A percentile compares a stretch with the other conserved stretches of the same genome.
Conservation (phyloP, 371 early-diverging fungal species). For the Mucor velutinosus region DNA sequence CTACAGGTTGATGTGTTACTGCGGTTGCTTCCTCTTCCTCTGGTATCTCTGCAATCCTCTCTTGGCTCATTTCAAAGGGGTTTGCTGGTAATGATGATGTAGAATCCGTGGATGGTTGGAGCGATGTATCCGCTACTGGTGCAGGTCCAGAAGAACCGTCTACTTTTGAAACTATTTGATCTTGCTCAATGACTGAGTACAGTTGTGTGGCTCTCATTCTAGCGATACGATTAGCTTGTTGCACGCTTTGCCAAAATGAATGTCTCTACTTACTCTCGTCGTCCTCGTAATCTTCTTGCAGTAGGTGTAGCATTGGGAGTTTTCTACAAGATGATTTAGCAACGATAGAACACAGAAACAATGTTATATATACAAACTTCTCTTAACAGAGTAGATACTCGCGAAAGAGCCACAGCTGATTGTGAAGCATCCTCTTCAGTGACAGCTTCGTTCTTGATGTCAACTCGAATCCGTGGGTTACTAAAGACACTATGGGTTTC, state of each 20-base stretch:
- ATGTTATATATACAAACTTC: slow-evolving; percentile 7
- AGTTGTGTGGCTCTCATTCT: slow-evolving; percentile 39
- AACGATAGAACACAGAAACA: neutral
- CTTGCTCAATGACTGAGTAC: slow-evolving; percentile 23
- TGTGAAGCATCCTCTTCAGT: slow-evolving; percentile 35
- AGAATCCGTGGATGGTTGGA: neutral
- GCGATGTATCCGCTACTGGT: neutral
- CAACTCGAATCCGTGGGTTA: slow-evolving; percentile 19
- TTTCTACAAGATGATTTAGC: slow-evolving; percentile 1
- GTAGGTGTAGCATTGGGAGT: neutral
- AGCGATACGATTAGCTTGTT: neutral
- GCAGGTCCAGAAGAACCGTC: neutral
- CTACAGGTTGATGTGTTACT: neutral
- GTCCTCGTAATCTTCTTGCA: slow-evolving; percentile 18
- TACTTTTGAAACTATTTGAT: slow-evolving; percentile 8
- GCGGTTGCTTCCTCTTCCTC: neutral
- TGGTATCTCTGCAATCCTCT: neutral
- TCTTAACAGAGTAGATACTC: slow-evolving; percentile 21
- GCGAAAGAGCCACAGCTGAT: slow-evolving; percentile 24
- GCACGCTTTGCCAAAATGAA: neutral
- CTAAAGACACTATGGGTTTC: slow-evolving; percentile 12
- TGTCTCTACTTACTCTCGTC: slow-evolving; percentile 17
- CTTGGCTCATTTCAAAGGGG: slow-evolving; percentile 14
- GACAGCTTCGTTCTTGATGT: slow-evolving; percentile 28
- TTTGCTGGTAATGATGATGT: neutral